Base-by-base conservation (phyloP, 768 basidiomycete species). In the Lactarius evosmus region DNA sequence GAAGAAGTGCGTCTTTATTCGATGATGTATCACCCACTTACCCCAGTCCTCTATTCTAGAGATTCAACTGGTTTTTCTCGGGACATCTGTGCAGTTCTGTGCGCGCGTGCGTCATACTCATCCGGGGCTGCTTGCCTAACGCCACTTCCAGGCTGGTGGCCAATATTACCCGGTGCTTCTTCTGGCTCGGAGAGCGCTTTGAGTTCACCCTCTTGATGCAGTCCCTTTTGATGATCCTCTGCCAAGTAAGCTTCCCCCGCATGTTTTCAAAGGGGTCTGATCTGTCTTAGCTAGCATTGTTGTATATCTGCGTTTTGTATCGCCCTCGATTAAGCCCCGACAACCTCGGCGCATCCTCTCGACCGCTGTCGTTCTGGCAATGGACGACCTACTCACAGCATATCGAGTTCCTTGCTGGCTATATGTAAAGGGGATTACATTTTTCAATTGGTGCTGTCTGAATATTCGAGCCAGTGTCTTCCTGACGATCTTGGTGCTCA, bases 111-210 rank as follows among this genome's bases (percentile, higher is more conserved):
- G 11, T 60, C 22, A 46, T 40, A 14, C 27, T 7, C 14, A 58
- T 22, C 32, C 14, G 22, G 5, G 32, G 44, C 29, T n/a, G 40
- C 41, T 49, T 12, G 19, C 54, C 51, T 27, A 19, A 56, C 56
- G 30, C 8, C 29, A 17, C 30, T 33, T 58, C 22, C 58, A 91
- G 90, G 69, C 78, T 93, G 34, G 79, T 90, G 63, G 90, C 91
- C 56, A 94, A 94, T 74, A 91, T 93, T 58, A 88, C 88, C 29
- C 82, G 92, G 70, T 94, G 92, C 74, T 94, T 93, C 79, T 94
- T 93, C 76, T 94, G 92, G 92, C 76, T 94, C 38, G 92, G 92
- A 60, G 78, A 86, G 41, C 88, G 71, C 58, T 94, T 92, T 73
- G 92, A 93, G 76, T 75, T 82, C 52, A 82, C 91, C 2, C 75